These are phyloP conservation scores for Cladophialophora exuberans DNA, from an alignment of 2,329 filamentous ascomycete species.

Conservation along the genomic window DNA sequence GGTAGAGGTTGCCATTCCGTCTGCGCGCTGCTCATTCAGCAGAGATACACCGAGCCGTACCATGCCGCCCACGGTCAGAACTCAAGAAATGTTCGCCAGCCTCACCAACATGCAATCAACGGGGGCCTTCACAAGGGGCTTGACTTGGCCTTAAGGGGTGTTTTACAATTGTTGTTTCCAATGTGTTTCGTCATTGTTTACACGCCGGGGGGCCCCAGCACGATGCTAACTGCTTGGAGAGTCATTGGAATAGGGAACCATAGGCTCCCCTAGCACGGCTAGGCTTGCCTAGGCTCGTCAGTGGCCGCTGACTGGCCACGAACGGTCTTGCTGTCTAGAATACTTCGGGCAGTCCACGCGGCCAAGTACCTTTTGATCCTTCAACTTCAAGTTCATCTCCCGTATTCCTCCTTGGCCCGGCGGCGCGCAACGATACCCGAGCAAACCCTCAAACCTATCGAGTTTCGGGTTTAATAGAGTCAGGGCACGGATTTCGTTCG, in stretches of 20 bases:
- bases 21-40: too few relatives aligned
- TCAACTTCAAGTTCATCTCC: not conserved
- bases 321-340: too few relatives aligned
- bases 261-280: too few relatives aligned
- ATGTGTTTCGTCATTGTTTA: slow-evolving; percentile 14
- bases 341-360: slow-evolving; percentile 11
- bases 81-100: too few relatives aligned
- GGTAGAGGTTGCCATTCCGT: too few relatives aligned
- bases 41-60: too few relatives aligned
- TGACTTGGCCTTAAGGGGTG: not conserved
- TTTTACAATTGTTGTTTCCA: slow-evolving; percentile 7
- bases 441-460: slow-evolving; percentile 8
- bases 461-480: slow-evolving; percentile 9
- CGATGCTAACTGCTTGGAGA: too few relatives aligned
- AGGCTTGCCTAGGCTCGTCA: slow-evolving; percentile 9
- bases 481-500: not conserved
- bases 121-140: not conserved
- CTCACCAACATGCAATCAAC: too few relatives aligned
- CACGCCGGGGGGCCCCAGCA: too few relatives aligned
- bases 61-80: too few relatives aligned
- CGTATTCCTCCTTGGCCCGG: not conserved
- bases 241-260: too few relatives aligned
- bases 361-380: slow-evolving; percentile 3
- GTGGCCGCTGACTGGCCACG: too few relatives aligned
- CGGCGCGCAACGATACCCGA: slow-evolving; percentile 1